These are phyloP conservation scores for Hygrocybe punicea DNA, from an alignment of 768 basidiomycete species.

Conservation along the genomic window DNA sequence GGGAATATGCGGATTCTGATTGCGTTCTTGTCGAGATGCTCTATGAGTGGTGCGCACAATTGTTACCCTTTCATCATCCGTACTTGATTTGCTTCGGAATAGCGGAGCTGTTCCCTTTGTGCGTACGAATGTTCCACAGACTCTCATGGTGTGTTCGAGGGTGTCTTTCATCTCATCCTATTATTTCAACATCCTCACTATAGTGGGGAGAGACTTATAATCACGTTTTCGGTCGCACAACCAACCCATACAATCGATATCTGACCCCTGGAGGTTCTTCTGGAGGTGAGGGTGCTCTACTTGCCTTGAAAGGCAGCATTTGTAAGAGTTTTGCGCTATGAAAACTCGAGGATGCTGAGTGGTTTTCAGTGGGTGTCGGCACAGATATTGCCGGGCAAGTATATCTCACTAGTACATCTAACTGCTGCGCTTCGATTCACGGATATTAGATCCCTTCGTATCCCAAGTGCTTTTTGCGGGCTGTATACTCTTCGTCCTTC, in stretches of 20 bases:
- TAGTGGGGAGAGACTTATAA: conserved; percentile 78
- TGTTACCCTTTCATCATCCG: neutral
- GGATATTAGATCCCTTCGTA: conserved; percentile 44
- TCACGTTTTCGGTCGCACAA: conserved; percentile 72
- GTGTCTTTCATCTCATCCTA: neutral
- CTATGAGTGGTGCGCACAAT: conserved; percentile 34
- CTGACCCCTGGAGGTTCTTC: conserved; percentile 78
- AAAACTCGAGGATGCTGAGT: too few relatives aligned
- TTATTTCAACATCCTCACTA: neutral
- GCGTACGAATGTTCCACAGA: conserved; percentile 75
- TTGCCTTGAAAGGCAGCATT: conserved; percentile 26
- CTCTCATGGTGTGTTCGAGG: conserved; percentile 55
- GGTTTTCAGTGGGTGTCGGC: conserved; percentile 60
- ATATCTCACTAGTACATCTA: too few relatives aligned
- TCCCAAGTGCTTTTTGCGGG: conserved; percentile 65
- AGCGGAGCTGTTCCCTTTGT: conserved; percentile 68
- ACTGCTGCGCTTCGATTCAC: too few relatives aligned
- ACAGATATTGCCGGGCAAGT: conserved; percentile 59
- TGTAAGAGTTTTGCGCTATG: too few relatives aligned
- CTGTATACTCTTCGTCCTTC: conserved; percentile 71
- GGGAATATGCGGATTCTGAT: conserved; percentile 54
- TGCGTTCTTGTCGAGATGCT: conserved; percentile 64
- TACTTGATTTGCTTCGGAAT: neutral
- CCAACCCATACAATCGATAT: conserved; percentile 69
- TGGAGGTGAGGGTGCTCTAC: conserved; percentile 76